Percentiles rank a stretch among this genome's conserved stretches.
phyloP scores from a whole-genome alignment of 179 eudicot species.

The Camellia oleifera region DNA sequence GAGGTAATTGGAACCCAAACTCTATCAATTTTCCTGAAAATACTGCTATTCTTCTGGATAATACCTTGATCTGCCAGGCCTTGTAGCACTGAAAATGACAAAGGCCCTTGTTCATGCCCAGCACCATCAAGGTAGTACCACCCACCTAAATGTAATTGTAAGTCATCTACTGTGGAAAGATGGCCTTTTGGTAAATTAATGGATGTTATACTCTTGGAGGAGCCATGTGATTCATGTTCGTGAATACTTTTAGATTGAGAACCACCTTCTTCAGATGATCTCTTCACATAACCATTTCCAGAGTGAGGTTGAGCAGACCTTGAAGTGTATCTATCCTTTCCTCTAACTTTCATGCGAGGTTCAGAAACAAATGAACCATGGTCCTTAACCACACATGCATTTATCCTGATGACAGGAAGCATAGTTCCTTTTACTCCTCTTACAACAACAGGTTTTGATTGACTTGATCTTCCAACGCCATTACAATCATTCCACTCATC shows the following conservation, averaged over 20 bases:
- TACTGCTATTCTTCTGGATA: constrained; percentile 64
- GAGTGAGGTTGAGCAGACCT: constrained; percentile 50
- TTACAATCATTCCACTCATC: constrained; percentile 65
- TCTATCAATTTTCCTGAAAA: constrained; percentile 73
- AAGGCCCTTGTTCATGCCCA: constrained; percentile 93
- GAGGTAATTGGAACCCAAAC: constrained; percentile 82
- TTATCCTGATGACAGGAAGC: constrained; percentile 88
- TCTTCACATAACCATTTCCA: constrained; percentile 51
- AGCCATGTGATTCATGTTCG: constrained; percentile 37
- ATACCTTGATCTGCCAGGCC: constrained; percentile 61
- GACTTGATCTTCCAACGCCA: constrained; percentile 40
- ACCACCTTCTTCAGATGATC: constrained; percentile 50
- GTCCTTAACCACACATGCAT: constrained; percentile 87
- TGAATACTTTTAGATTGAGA: constrained; percentile 37
- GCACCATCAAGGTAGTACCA: constrained; percentile 96
- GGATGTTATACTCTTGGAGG: constrained; percentile 31
- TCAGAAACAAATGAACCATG: constrained; percentile 76
- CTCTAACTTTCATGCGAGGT: constrained; percentile 56
- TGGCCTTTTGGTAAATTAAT: constrained; percentile 59
- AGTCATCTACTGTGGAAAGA: constrained; percentile 59
- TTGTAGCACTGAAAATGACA: constrained; percentile 53
- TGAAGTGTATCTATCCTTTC: constrained; percentile 62
- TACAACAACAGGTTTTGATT: constrained; percentile 40
- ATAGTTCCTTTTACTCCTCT: constrained; percentile 76
- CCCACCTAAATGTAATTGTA: constrained; percentile 80